These are phyloP conservation scores for Aureobasidium sp. DNA, from an alignment of 2,329 filamentous ascomycete species.

Conservation along the genomic window DNA sequence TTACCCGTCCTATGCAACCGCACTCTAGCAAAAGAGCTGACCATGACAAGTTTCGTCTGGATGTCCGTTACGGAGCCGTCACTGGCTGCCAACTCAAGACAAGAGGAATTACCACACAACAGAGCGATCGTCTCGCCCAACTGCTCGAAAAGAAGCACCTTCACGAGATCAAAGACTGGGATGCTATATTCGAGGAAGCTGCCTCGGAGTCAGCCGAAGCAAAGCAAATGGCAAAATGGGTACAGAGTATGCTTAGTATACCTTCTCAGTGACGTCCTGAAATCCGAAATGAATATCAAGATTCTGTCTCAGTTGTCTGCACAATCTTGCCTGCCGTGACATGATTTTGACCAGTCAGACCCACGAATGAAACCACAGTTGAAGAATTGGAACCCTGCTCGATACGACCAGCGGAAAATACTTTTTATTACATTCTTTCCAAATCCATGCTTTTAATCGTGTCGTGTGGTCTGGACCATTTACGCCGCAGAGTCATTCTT, in stretches of 20 bases:
- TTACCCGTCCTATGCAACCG: too few relatives aligned
- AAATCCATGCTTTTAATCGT: not conserved
- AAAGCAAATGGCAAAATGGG: conserved; percentile 18
- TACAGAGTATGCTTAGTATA: conserved; percentile 20
- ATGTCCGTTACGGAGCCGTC: conserved; percentile 50
- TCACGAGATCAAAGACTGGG: conserved; percentile 44
- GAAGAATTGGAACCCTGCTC: not conserved
- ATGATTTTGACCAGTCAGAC: too few relatives aligned
- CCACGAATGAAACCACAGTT: too few relatives aligned
- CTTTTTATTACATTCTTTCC: not conserved
- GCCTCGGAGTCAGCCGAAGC: conserved; percentile 2
- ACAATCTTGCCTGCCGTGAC: too few relatives aligned
- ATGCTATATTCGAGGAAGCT: conserved; percentile 10
- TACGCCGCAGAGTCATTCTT: conserved; percentile 15
- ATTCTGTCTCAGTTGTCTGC: too few relatives aligned
- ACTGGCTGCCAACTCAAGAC: conserved; percentile 37
- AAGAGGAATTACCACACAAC: conserved; percentile 15
- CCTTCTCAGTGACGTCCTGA: not conserved
- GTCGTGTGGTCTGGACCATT: not conserved
- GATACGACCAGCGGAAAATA: not conserved
- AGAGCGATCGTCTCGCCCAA: conserved; percentile 21
- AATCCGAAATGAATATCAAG: not conserved
- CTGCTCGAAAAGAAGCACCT: conserved; percentile 33
- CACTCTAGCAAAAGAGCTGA: not conserved
- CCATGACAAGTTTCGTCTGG: conserved; percentile 21